Evolutionary conservation across 2,329 filamentous ascomycete species (phyloP), one percentile per base, ranked within the genome.

Genomic region (Aspergillus pseudonomiae): DNA sequence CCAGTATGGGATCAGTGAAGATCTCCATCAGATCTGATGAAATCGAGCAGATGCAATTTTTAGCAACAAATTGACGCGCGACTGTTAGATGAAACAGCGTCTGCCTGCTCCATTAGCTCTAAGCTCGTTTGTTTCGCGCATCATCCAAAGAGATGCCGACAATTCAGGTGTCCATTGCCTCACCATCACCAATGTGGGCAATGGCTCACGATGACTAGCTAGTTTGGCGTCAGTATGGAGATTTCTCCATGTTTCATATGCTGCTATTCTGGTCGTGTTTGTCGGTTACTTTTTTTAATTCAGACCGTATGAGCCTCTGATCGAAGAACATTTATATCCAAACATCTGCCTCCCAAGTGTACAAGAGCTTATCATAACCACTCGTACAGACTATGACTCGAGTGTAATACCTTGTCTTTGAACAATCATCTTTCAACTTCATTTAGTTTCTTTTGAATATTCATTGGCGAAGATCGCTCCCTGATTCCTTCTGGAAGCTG

Each of bases 21-120:
- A 61, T 61, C 63, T 66, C 58, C 45, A 62, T 64, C 54, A 61
- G 62, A 63, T 72, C 68, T 74, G 72, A 74, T 70, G 72, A 74
- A 68, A 58, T 61, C 65, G 64, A 64, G 65, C 66, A 68, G 68
- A 71, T 76, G 76, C 76, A 75, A 76, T 76, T 73, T 76, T 75
- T 78, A 79, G 77, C 68, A 77, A 76, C 76, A 73, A 59, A 64
- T 77, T 78, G 68, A 75, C 77, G 76, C 76, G 76, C 76, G 76
- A 77, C 72, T 73, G 68, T 71, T 60, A 67, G 63, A 65, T 77
- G 74, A 77, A 77, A 77, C 74, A 68, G 70, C 68, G 41, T 67
- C 71, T 72, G 60, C 54, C 39, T 12, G 52, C 52, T 56, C 28
- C 21, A 45, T 57, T 26, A 55, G 54, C 34, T 58, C 58, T 57